Base-by-base conservation (phyloP, 2,329 filamentous ascomycete genomes). In the Biscogniauxia mediterranea region DNA sequence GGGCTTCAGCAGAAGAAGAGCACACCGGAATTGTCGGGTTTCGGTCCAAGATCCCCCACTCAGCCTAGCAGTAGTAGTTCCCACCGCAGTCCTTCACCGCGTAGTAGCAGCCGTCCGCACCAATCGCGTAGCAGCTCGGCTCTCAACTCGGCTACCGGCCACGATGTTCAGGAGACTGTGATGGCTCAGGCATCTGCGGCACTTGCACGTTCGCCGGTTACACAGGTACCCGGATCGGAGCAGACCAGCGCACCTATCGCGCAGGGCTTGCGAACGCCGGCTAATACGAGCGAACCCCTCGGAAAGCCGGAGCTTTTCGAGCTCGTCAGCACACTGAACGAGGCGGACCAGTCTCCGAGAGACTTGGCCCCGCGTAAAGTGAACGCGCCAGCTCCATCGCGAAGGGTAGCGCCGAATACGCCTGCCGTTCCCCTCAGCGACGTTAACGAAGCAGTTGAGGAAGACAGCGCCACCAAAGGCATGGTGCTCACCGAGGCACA, bases 241-340 rank as follows among this genome's bases (percentile, higher is more conserved):
- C 61, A 60, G 32, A 25, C 56, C 20, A 56, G 17, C 5, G 55
- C 61, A 6, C 38, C 60, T 7, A 9, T 28, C 49, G 49, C 54
- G 13, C 62, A 60, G 55, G 52, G 60, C 51, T 19, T 57, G 5
- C 32, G 46, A 7, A 49, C 61, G n/a, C 62, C 64, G n/a, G 42
- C 59, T 1, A 52, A 61, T 17, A 49, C 58, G 6, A 55, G 53
- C 11, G 64, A 65, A 19, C 61, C 62, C 5, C 54, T 60, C 20
- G 59, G 62, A 55, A 64, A 65, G 52, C 55, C 64, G 9, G 66
- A 65, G 42, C 60, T 66, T 5, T 68, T 59, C 23, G 62, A 64
- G n/a, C n/a, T 66, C 6, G 62, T 66, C 17, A 64, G 64, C 5
- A 49, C 56, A 8, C 32, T 66, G 32, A 68, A 65, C 28, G 57